phyloP scores from a whole-genome alignment of 2,329 filamentous ascomycete genomes.

The Pseudogymnoascus verrucosus region DNA sequence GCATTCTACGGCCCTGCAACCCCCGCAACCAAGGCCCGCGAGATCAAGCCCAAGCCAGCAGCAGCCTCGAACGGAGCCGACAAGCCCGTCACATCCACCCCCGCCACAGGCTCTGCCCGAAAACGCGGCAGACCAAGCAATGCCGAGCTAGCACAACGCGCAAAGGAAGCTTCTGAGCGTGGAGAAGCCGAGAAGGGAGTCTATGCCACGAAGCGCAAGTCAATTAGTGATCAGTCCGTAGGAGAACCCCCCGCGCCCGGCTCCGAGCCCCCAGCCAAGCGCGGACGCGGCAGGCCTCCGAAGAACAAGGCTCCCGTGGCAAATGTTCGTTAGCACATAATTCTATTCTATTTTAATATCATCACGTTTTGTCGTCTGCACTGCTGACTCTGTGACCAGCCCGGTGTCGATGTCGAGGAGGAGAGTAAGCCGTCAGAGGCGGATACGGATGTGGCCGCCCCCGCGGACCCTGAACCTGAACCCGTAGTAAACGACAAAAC shows the following conservation, averaged over 20 bases:
- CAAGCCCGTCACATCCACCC: background rate
- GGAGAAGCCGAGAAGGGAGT: background rate
- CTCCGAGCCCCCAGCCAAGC: constrained; percentile 1
- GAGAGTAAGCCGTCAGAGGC: background rate
- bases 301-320: background rate
- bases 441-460: background rate
- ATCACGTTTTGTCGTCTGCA: background rate
- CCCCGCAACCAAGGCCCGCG: background rate
- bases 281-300: constrained; percentile 5
- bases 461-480: background rate
- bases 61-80: constrained; percentile 5
- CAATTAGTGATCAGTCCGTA: background rate
- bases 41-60: constrained; percentile 1
- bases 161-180: constrained; percentile 6
- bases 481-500: background rate
- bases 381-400: background rate
- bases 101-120: background rate
- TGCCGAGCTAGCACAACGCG: constrained; percentile 11
- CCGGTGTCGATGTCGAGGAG: background rate
- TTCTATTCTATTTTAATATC: background rate
- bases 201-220: background rate
- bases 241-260: background rate
- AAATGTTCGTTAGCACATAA: constrained; percentile 8
- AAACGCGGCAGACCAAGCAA: constrained; percentile 14
- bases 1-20: background rate